Percentiles rank a stretch among this genome's conserved stretches.
Evolutionary conservation across 257 asterid genomes (phyloP).

Genomic region (Echites panduratus): DNA sequence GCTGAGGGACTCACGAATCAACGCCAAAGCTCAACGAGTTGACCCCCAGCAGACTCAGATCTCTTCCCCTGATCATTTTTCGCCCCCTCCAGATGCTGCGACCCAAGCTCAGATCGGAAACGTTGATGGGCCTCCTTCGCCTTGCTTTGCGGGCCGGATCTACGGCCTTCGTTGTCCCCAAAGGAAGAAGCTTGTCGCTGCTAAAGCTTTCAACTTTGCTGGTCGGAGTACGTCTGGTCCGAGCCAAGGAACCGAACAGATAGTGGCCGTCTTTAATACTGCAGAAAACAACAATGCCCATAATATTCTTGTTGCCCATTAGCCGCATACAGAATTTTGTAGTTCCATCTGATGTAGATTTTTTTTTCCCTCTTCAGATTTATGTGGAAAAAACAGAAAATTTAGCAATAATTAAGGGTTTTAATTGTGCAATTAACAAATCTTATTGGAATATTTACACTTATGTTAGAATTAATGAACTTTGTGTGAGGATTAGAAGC

Average conservation of each 20-base stretch:
- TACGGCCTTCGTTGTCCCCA: constrained; percentile 25
- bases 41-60: constrained; percentile 8
- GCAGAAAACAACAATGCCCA: constrained; percentile 6
- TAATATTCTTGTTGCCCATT: constrained; percentile 25
- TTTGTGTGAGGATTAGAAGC: neutral
- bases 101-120: constrained; percentile 10
- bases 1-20: constrained; percentile 29
- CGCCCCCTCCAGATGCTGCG: neutral
- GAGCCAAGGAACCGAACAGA: constrained; percentile 12
- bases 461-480: neutral
- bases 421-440: neutral
- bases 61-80: constrained; percentile 2
- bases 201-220: constrained; percentile 13
- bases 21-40: constrained; percentile 19
- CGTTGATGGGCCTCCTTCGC: constrained; percentile 11
- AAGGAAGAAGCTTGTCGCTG: constrained; percentile 28
- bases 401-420: neutral
- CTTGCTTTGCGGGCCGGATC: constrained; percentile 20
- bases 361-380: neutral
- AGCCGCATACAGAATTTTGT: neutral
- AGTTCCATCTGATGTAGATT: neutral
- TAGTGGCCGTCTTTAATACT: constrained; percentile 11
- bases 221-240: constrained; percentile 1
- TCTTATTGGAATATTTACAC: neutral
- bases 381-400: neutral